Base-by-base conservation (phyloP, 2,329 filamentous ascomycete species). In the Sclerotinia glacialis region DNA sequence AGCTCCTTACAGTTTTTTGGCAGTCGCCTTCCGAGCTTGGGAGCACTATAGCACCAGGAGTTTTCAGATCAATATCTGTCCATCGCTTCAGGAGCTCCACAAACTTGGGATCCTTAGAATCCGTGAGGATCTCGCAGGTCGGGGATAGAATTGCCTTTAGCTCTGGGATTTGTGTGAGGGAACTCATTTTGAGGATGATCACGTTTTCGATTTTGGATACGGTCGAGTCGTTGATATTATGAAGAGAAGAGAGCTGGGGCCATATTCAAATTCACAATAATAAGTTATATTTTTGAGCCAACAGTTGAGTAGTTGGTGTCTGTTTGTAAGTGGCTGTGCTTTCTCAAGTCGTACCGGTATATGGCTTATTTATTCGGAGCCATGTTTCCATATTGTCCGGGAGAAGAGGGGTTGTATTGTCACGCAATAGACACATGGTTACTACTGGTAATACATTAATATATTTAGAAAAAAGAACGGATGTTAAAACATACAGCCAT, bases 1-100 rank as follows among this genome's bases (percentile, higher is more conserved):
- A 26, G n/a, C 23, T 52, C n/a, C 47, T 63, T 52, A 63, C 31
- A 49, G 64, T 67, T n/a, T 70, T 68, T 46, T 66, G 64, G 34
- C 68, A 64, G 18, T 71, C 67, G 8, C 21, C 28, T 62, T 71
- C 69, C 8, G 31, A 66, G n/a, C 46, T 49, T 21, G 67, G 68
- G 2, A 69, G 54, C 23, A 71, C 53, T 8, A 71, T 71, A 42
- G 70, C 68, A 28, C 55, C 64, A 47, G 66, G 69, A 12, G 37
- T 66, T 40, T 69, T 28, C 28, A 52, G 60, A 26, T 54, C 64
- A 54, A 71, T 55, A 34, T 71, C 52, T 8, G 66, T 71, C 66
- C 67, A 71, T 54, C 68, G 64, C 23, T 64, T 52, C 11, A 54
- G 7, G 31, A 65, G 60, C 21, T 65, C 50, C 16, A 64, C 26